A percentile compares a stretch with the other conserved stretches of the same genome.
Evolutionary conservation across 768 basidiomycete species (phyloP).

Genomic region (Termitomyces sp.): DNA sequence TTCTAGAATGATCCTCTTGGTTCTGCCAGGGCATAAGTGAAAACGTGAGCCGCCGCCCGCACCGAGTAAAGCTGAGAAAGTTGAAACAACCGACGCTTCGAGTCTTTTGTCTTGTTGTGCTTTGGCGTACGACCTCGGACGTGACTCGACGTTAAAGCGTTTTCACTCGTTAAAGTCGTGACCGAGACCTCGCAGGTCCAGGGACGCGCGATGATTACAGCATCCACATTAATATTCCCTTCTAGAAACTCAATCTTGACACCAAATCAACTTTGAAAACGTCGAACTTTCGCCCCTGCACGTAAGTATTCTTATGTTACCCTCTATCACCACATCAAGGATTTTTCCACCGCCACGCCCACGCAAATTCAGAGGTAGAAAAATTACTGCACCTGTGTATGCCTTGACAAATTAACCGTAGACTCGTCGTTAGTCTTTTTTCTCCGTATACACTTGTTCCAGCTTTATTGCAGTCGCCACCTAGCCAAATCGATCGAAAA

Average conservation of each 20-base stretch:
- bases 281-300: neutral
- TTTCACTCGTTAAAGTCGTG: neutral
- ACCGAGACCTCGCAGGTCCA: neutral
- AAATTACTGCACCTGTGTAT: neutral
- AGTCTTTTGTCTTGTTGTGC: neutral
- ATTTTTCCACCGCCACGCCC: no score
- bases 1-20: neutral
- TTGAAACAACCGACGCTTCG: neutral
- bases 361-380: no score
- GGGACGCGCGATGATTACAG: neutral
- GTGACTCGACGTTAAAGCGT: neutral
- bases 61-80: neutral
- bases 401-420: neutral
- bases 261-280: neutral
- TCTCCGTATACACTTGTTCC: neutral
- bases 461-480: neutral
- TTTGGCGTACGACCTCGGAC: neutral
- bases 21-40: neutral
- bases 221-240: neutral
- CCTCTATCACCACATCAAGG: no score
- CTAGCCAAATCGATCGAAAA: neutral
- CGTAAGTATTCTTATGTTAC: no score
- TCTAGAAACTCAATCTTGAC: neutral
- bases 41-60: neutral
- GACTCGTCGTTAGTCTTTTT: neutral